These are phyloP conservation scores for Ceratocystis albifundus DNA, from an alignment of 2,329 filamentous ascomycete species.

Conservation along the genomic window DNA sequence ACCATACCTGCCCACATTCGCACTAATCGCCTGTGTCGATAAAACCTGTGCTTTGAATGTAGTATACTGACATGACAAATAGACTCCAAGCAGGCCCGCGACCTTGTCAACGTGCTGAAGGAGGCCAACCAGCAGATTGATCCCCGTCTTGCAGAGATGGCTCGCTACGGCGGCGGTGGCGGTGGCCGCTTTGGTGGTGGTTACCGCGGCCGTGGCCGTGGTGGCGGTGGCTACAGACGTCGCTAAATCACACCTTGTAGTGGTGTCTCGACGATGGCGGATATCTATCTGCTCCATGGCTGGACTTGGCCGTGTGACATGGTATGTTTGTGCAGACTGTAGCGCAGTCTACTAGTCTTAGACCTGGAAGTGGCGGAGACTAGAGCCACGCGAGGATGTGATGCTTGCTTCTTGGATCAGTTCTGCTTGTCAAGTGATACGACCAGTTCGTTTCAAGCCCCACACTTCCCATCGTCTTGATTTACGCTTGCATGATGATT, in stretches of 20 bases:
- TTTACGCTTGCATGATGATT: constrained; percentile 20
- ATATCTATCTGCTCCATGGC: background rate
- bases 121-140: constrained; percentile 98
- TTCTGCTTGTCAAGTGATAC: constrained; percentile 38
- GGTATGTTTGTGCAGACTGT: constrained; percentile 37
- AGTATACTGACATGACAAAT: constrained; percentile 29
- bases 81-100: constrained; percentile 93
- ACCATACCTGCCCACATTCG: background rate
- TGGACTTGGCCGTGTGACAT: constrained; percentile 27
- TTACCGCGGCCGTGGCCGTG: constrained; percentile 49
- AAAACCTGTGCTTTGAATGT: background rate
- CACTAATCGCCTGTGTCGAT: background rate
- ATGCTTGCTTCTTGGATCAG: background rate
- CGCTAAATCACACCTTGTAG: constrained; percentile 26
- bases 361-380: background rate
- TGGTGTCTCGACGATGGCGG: constrained; percentile 2
- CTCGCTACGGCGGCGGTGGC: constrained; percentile 76
- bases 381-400: background rate
- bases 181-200: constrained; percentile 63
- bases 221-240: constrained; percentile 38
- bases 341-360: constrained; percentile 10
- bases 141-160: constrained; percentile 91
- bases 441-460: constrained; percentile 37
- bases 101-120: constrained; percentile 81
- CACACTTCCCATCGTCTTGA: constrained; percentile 6